Evolutionary conservation across 306 rosid species (phyloP), one percentile per base, ranked within the genome.

Genomic region (Hippophae rhamnoides): DNA sequence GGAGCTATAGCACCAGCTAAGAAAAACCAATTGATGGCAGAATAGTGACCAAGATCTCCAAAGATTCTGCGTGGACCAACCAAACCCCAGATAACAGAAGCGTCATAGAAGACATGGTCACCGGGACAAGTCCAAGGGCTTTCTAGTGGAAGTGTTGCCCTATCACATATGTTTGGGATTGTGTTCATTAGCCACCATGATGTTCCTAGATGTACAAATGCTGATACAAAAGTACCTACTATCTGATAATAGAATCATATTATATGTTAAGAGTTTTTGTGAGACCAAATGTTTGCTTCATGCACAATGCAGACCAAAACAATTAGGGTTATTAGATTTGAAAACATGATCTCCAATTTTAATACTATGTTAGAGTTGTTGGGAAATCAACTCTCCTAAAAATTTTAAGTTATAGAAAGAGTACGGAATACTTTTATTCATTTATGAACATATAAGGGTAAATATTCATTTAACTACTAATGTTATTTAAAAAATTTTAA

Each of bases 91-190:
- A 83, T 77, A 45, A 89, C 94, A 27, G 96, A 89, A 0, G 90
- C 81, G 6, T 89, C 94, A 10, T 89, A 89, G 82, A 89, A 89
- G n/a, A 89, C 94, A 45, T 85, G 96, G 74, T 89, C 96, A 5
- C 85, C 66, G 0, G 96, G 96, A 54, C 96, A 85, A 18, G 94
- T 89, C 96, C 96, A 89, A 7, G 90, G 94, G 72, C 90, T 89
- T 9, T 84, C 90, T 13, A 63, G 8, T 45, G 90, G 88, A 60
- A 89, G 90, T 52, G 74, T 55, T 9, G 69, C 82, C 72, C 90
- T 64, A 5, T 89, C 70, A 27, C 94, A 89, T 65, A 89, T 52
- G 61, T 77, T 18, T 45, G 94, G 94, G 46, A 89, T 57, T 41
- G 83, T 76, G 59, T 57, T 72, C 82, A 89, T 83, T 3, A 89